Evolutionary conservation across 305 asterid genomes (phyloP), one percentile per base, ranked within the genome.

Genomic region (Petunia hybrid): DNA sequence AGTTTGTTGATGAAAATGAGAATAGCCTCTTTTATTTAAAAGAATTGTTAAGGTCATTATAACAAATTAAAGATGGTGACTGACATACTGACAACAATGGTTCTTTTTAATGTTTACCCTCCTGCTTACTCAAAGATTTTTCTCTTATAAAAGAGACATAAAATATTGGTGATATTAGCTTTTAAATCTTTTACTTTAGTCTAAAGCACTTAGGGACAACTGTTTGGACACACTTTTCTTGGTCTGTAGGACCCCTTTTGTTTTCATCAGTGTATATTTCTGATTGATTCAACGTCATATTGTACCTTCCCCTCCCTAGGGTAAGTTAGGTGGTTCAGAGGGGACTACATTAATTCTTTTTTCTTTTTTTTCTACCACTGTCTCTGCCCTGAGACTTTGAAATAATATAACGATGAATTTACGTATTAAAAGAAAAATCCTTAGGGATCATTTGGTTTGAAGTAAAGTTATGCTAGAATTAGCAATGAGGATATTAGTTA

Each of bases 1-100:
- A 85, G 79, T 60, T 10, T 77, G 85, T 81, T 83, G 71, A 81
- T 83, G 45, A 75, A 76, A 80, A 83, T 74, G 76, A 14, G 35
- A 46, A 45, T 22, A 79, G 7, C 42, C 45, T 42, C 77, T 62
- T 73, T 36, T 13, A 38, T 78, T 83, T 63, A 43, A 41, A 61
- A 82, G 51, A 70, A 45, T 38, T 41, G 39, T 70, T 51, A 39
- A 48, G 83, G 78, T 59, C 36, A 43, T 66, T 46, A 57, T 43
- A 59, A 77, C 45, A 39, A 14, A 31, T 9, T 39, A 77, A 45
- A 46, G 81, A 81, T 63, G 78, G 76, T 75, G 87, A 80, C 87
- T 75, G 87, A 80, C 87, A 80, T 76, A 45, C 82, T 84, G 69
- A 64, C 79, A 56, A 16, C 79, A 56, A 16, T 55, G 12, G 36